Percentiles rank a stretch among this genome's conserved stretches.
phyloP scores from a whole-genome alignment of 306 rosid genomes.

The Glycine latifolia region DNA sequence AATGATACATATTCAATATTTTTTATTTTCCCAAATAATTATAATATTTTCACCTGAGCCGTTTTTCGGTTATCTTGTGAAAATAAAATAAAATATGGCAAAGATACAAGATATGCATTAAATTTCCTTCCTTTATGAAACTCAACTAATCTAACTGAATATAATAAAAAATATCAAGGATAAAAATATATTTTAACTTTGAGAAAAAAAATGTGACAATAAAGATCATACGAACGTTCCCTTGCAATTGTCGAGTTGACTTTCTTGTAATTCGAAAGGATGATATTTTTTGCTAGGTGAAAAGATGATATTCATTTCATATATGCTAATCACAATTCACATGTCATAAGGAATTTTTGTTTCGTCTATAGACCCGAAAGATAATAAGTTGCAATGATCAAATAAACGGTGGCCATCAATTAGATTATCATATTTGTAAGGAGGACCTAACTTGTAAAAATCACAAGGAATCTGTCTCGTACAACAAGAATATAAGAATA shows the following conservation, averaged over 20 bases:
- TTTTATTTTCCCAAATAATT: too few species aligned
- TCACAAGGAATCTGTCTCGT: neutral
- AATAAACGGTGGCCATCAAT: slow-evolving; percentile 3
- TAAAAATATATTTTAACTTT: slow-evolving; percentile 60
- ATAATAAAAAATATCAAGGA: neutral
- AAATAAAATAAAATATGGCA: slow-evolving; percentile 78
- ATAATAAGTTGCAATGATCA: neutral
- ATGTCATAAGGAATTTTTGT: neutral
- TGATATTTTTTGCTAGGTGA: neutral
- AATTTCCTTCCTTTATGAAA: slow-evolving; percentile 74
- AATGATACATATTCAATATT: too few species aligned
- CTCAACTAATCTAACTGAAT: too few species aligned
- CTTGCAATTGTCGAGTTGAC: neutral
- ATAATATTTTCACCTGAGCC: too few species aligned
- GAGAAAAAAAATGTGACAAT: slow-evolving; percentile 49
- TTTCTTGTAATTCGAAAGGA: slow-evolving; percentile 13
- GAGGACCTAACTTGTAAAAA: too few species aligned
- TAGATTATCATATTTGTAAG: neutral
- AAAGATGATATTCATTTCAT: slow-evolving; percentile 12
- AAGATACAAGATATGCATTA: slow-evolving; percentile 74
- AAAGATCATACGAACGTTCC: neutral
- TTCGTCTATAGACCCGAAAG: neutral
- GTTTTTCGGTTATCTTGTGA: neutral
- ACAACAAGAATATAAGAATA: neutral
- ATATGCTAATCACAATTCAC: neutral